Conservation (phyloP, 1,139 yeast species). For the Magnusiomyces fungicola region DNA sequence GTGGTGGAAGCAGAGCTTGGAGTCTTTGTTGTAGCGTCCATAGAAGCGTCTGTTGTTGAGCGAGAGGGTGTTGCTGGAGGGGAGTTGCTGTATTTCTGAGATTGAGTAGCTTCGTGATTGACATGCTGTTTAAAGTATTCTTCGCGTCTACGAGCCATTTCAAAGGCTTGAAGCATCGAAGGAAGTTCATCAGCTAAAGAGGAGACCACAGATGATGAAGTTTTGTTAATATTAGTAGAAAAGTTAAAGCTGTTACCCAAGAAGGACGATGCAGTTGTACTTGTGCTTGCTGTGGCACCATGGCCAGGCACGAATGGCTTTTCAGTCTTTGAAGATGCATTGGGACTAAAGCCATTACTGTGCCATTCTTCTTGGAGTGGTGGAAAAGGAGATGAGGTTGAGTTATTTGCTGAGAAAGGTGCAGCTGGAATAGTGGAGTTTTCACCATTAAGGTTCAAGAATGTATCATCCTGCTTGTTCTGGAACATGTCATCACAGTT, state of each 20-base stretch:
- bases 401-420: background rate
- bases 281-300: background rate
- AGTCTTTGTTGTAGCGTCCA: background rate
- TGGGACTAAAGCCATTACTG: background rate
- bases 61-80: conserved; percentile 14
- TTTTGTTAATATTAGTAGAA: conserved; percentile 14
- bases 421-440: background rate
- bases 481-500: background rate
- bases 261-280: background rate
- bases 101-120: background rate
- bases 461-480: background rate
- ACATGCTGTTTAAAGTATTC: conserved; percentile 13
- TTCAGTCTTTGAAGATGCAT: background rate
- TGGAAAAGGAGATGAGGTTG: conserved; percentile 3
- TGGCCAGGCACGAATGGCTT: background rate
- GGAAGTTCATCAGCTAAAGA: conserved; percentile 28
- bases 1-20: conserved; percentile 2
- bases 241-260: conserved; percentile 9
- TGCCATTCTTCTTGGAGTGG: conserved; percentile 13
- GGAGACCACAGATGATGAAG: conserved; percentile 16
- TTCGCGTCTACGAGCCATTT: conserved; percentile 20
- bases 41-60: background rate
- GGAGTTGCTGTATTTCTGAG: background rate
- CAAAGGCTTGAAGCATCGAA: conserved; percentile 26
- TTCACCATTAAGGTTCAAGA: conserved; percentile 1